Percentiles rank a stretch among this genome's conserved stretches.
Evolutionary conservation across 177 flowering plant species (phyloP).

Genomic region (Vitis hybrid): DNA sequence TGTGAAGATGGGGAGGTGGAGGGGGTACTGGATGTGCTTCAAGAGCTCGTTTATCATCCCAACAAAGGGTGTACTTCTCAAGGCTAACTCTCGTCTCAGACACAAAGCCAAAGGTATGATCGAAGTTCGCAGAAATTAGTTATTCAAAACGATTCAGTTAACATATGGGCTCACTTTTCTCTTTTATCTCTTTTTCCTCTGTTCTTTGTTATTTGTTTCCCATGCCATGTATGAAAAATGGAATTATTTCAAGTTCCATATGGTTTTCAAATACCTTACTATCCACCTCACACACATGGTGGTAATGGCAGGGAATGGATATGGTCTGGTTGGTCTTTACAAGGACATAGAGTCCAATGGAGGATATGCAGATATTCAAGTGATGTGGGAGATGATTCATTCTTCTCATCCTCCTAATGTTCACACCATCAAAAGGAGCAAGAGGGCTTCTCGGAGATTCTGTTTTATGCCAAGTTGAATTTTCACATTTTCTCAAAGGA

Average conservation of each 20-base stretch:
- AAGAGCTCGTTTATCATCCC: constrained; percentile 32
- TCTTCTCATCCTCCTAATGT: constrained; percentile 28
- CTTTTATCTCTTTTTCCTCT: neutral
- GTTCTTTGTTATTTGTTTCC: neutral
- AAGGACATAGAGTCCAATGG: constrained; percentile 65
- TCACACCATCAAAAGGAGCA: constrained; percentile 6
- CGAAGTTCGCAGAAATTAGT: too few species aligned
- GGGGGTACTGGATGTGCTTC: constrained; percentile 25
- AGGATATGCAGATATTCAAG: constrained; percentile 61
- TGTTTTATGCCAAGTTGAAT: constrained; percentile 40
- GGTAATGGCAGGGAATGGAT: constrained; percentile 30
- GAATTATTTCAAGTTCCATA: neutral
- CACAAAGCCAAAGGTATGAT: constrained; percentile 32
- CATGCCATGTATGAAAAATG: neutral
- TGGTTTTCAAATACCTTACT: neutral
- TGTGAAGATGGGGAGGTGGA: constrained; percentile 29
- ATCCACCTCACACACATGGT: constrained; percentile 5
- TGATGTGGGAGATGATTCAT: constrained; percentile 76
- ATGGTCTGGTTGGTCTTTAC: constrained; percentile 45
- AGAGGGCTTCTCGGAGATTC: constrained; percentile 29
- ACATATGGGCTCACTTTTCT: too few species aligned
- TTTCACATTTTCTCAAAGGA: neutral
- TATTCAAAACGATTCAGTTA: too few species aligned
- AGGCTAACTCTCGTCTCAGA: constrained; percentile 27
- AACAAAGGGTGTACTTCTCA: constrained; percentile 26